Base-by-base conservation (phyloP, 768 basidiomycete species). In the Mycena polygramma region DNA sequence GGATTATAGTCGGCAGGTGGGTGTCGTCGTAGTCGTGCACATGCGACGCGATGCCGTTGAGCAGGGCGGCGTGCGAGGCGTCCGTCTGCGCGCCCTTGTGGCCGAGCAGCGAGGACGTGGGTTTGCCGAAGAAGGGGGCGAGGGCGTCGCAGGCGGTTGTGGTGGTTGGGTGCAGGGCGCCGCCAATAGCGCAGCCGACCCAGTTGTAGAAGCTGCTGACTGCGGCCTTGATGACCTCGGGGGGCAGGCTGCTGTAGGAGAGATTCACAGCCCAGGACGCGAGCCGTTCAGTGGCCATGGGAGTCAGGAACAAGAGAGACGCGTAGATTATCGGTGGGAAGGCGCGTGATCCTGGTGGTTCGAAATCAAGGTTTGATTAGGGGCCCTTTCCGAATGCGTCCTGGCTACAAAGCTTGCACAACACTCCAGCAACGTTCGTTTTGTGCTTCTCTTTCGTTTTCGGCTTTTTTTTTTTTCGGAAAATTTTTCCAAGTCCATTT, bases 1-100 rank as follows among this genome's bases (percentile, higher is more conserved):
- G 76, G 53, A 77, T 75, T 24, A 77, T 77, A 2, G 76, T 77
- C 36, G 57, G 67, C 4, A 77, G 63, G 53, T 77, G 76, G 7
- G 76, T 77, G 62, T 77, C 76, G 54, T 77, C 76, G 63, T 77
- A 77, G 39, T 77, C 76, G 71, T 77, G 73, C 0, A 77, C 73
- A 54, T 77, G 76, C 7, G 73, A 69, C 30, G 76, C 74, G 62
- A 77, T 77, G 15, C 76, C 76, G 66, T 77, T 77, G 41, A 77
- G 49, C n/a, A 77, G 66, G 5, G 76, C 76, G 6, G 74, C 74
- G 26, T 71, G 69, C 19, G 73, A 72, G 22, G 75, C 74, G 57
- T 76, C 75, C 15, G 69, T 70, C 26, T 58, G 69, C 24, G 68
- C 59, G 60, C 66, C 69, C 24, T 73, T 73, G n/a, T 62, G 54